Conservation (phyloP, 2,329 filamentous ascomycete genomes). For the Ceratocystiopsis sp. region DNA sequence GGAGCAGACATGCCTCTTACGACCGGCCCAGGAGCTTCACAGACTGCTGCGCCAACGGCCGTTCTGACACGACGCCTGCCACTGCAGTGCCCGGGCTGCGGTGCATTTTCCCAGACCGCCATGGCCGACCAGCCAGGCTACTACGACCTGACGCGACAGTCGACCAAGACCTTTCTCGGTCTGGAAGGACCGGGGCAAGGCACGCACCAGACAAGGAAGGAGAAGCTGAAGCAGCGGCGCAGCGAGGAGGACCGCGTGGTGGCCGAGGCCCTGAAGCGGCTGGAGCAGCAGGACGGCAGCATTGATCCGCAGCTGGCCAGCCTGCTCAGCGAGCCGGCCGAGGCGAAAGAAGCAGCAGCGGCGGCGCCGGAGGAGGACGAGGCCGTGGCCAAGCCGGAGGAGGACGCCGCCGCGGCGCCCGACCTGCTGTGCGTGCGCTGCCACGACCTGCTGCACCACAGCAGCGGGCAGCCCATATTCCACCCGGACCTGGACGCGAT, state of each 20-base stretch:
- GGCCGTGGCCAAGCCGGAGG: too few species aligned
- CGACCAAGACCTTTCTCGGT: slow-evolving; percentile 31
- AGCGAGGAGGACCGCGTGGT: slow-evolving; percentile 29
- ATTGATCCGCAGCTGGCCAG: slow-evolving; percentile 27
- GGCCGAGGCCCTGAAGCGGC: slow-evolving; percentile 23
- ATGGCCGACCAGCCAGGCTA: slow-evolving; percentile 38
- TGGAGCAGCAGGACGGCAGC: slow-evolving; percentile 25
- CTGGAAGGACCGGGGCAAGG: slow-evolving; percentile 1
- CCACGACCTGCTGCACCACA: slow-evolving; percentile 64
- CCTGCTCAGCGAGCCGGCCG: slow-evolving; percentile 10
- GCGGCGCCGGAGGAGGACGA: too few species aligned
- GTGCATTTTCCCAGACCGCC: slow-evolving; percentile 42
- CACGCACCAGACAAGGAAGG: slow-evolving; percentile 10
- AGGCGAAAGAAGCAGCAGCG: background rate
- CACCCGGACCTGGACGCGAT: slow-evolving; percentile 73
- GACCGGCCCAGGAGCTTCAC: too few species aligned
- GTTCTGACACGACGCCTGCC: slow-evolving; percentile 25
- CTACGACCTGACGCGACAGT: slow-evolving; percentile 33
- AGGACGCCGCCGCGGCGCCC: too few species aligned
- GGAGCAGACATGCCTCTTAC: too few species aligned
- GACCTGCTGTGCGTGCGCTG: slow-evolving; percentile 66
- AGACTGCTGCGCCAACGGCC: background rate
- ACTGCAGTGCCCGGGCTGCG: slow-evolving; percentile 44
- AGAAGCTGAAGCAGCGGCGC: background rate
- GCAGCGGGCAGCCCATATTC: slow-evolving; percentile 50